A percentile compares a stretch with the other conserved stretches of the same genome.
Conservation (phyloP, 2,329 filamentous ascomycete species). For the Colletotrichum sp. region DNA sequence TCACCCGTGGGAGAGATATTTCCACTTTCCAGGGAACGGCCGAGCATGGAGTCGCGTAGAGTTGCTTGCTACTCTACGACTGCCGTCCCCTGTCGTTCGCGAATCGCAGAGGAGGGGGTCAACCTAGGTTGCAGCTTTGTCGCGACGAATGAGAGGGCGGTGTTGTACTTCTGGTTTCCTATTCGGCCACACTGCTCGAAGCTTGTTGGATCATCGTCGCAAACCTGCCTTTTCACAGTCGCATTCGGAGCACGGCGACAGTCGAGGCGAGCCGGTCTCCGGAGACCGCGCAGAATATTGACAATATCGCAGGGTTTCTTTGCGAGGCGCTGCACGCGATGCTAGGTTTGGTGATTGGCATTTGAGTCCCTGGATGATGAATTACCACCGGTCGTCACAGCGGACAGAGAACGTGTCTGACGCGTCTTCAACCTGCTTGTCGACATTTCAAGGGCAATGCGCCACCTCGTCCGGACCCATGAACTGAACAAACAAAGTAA, state of each 20-base stretch:
- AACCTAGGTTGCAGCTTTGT: background rate
- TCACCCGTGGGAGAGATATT: background rate
- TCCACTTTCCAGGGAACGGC: background rate
- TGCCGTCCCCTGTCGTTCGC: conserved; percentile 19
- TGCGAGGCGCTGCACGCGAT: background rate
- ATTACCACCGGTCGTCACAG: background rate
- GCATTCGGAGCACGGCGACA: background rate
- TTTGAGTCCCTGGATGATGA: background rate
- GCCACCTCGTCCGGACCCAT: background rate
- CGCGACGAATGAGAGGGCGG: conserved; percentile 25
- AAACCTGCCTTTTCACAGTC: background rate
- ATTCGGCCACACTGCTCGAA: conserved; percentile 23
- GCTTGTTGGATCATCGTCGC: background rate
- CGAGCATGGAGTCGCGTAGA: background rate
- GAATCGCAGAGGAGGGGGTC: background rate
- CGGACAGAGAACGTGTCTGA: background rate
- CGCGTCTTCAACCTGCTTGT: background rate
- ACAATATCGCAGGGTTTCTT: background rate
- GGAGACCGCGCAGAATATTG: background rate
- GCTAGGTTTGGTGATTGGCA: background rate
- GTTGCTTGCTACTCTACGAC: background rate
- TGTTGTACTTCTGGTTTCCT: conserved; percentile 19
- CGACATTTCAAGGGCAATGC: background rate
- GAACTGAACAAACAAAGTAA: background rate
- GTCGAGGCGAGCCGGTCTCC: background rate